A percentile compares a stretch with the other conserved stretches of the same genome.
Conservation (phyloP, 2,329 filamentous ascomycete species). For the Microcyclospora pomicola region DNA sequence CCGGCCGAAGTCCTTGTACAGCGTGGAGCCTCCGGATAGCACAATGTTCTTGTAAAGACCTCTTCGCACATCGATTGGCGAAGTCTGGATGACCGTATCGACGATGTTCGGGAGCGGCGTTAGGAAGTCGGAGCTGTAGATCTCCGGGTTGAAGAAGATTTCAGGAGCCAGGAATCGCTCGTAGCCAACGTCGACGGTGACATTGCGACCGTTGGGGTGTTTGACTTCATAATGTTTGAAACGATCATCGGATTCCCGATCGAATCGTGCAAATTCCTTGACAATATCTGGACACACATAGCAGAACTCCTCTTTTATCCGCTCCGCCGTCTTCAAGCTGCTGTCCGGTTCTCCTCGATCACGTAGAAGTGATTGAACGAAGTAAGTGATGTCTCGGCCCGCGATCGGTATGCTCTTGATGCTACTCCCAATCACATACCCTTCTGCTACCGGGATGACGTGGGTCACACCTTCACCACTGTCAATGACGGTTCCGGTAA, state of each 20-base stretch:
- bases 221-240: constrained; percentile 83
- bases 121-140: constrained; percentile 96
- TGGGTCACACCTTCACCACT: constrained; percentile 98
- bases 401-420: constrained; percentile 99
- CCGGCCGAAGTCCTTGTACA: constrained; percentile 97
- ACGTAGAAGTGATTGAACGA: constrained; percentile 88
- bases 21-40: constrained; percentile 84
- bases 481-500: constrained; percentile 96
- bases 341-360: constrained; percentile 95
- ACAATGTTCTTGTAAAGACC: constrained; percentile 99
- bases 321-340: constrained; percentile 90
- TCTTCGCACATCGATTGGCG: constrained; percentile 90
- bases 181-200: constrained; percentile 86
- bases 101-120: constrained; percentile 90
- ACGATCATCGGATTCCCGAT: constrained; percentile 70
- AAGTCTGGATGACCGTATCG: constrained; percentile 92
- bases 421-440: constrained; percentile 95
- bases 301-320: constrained; percentile 97
- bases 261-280: constrained; percentile 92
- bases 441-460: constrained; percentile 95
- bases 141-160: constrained; percentile 99
- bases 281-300: constrained; percentile 98
- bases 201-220: constrained; percentile 71
- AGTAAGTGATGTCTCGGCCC: constrained; percentile 96
- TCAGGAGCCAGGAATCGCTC: constrained; percentile 96